A percentile compares a stretch with the other conserved stretches of the same genome.
Conservation (phyloP, 352 stramenopile species). For the Phytopythium litorale region DNA sequence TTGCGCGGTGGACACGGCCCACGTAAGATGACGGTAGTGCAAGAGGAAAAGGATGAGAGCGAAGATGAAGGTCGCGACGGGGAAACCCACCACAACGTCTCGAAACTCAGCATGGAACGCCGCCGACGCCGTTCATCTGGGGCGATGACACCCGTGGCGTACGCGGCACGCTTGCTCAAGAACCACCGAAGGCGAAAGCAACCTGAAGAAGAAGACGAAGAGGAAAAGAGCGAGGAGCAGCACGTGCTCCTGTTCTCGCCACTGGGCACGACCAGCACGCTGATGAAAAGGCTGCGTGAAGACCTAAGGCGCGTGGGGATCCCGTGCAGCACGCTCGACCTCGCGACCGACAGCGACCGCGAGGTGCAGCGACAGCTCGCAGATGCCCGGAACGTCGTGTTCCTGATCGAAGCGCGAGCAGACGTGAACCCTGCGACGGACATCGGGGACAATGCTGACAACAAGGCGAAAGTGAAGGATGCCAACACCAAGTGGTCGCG, state of each 20-base stretch:
- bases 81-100: background rate
- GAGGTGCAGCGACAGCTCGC: background rate
- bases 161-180: background rate
- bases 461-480: conserved; percentile 7
- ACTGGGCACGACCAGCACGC: background rate
- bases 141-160: background rate
- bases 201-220: background rate
- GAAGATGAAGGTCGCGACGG: conserved; percentile 11
- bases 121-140: background rate
- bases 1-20: conserved; percentile 9
- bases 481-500: conserved; percentile 18
- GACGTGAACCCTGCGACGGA: background rate
- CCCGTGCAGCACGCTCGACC: background rate
- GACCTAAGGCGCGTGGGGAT: background rate
- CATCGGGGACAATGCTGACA: conserved; percentile 14
- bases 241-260: conserved; percentile 6
- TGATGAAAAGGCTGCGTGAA: background rate
- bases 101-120: background rate
- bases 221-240: conserved; percentile 3
- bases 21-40: conserved; percentile 19
- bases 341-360: background rate
- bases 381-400: conserved; percentile 15
- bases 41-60: conserved; percentile 11
- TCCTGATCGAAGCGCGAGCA: conserved; percentile 27
- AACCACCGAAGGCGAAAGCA: background rate